phyloP scores from a whole-genome alignment of 2,329 filamentous ascomycete genomes.

The Hypoxylon sp. region DNA sequence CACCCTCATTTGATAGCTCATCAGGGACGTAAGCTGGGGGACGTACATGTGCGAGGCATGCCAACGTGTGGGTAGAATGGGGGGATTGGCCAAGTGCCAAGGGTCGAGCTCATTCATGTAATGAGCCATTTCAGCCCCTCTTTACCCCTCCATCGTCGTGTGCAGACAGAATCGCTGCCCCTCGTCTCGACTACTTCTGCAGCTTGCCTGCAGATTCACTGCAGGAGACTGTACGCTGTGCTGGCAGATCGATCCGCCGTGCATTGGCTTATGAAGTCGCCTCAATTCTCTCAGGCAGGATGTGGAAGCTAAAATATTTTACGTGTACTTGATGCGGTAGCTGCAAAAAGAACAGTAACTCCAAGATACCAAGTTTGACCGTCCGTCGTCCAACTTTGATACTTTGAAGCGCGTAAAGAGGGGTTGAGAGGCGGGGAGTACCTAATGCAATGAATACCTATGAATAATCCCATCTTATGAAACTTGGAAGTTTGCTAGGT shows the following conservation, averaged over 20 bases:
- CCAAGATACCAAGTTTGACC: conserved; percentile 27
- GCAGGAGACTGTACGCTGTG: conserved; percentile 51
- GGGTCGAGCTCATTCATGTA: conserved; percentile 33
- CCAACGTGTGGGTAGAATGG: conserved; percentile 43
- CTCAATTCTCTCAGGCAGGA: conserved; percentile 38
- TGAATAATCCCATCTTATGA: conserved; percentile 21
- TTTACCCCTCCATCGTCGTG: conserved; percentile 52
- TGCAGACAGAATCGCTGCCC: conserved; percentile 44
- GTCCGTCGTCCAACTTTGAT: too few species aligned
- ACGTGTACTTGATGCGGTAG: conserved; percentile 16
- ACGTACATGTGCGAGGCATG: conserved; percentile 37
- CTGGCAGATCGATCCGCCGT: conserved; percentile 51
- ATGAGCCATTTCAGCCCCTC: conserved; percentile 48
- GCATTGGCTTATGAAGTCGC: conserved; percentile 43
- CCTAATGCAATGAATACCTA: neutral
- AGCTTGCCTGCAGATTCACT: conserved; percentile 50
- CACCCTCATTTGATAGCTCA: conserved; percentile 11
- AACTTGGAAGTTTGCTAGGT: conserved; percentile 19
- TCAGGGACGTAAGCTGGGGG: conserved; percentile 20
- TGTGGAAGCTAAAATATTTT: conserved; percentile 17
- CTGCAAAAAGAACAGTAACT: conserved; percentile 27
- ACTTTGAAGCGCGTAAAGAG: conserved; percentile 33
- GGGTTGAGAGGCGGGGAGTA: conserved; percentile 30
- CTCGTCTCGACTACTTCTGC: conserved; percentile 49
- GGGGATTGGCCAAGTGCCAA: conserved; percentile 36